Base-by-base conservation (phyloP, 2,329 filamentous ascomycete species). In the Epichloe scottii region DNA sequence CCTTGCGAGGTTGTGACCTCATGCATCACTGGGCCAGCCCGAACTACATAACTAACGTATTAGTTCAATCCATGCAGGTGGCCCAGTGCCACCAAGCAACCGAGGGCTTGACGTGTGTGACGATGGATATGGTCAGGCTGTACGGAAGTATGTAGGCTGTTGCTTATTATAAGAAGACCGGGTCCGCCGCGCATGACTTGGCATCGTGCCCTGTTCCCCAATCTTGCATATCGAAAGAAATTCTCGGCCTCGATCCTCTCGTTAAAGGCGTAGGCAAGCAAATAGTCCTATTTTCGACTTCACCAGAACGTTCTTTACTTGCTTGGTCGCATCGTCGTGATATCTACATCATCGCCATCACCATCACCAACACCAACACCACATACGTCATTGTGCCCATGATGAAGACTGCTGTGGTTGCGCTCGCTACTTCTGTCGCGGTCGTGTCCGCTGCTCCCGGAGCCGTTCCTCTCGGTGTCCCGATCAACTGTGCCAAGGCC, bases 381-480 rank as follows among this genome's bases (percentile, higher is more conserved):
- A 46, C 21, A 12, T 35, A 6, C 10, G 23, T 35, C 46, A 48
- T 14, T 15, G 15, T 35, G 26, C 34, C 45, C 50, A 49, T 60
- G 50, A 71, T 71, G 70, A 69, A 67, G 61, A 59, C 62, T 48
- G 41, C 46, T 21, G 55, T 63, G 26, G 49, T 62, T 43, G 34
- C 71, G 55, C 43, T 67, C 47, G 43, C 64, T 52, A 55, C 58
- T 51, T 60, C 65, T 48, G 65, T 68, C 48, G 64, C 68, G 39
- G 68, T 69, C 42, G 63, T 62, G 51, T 51, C 66, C 46, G 67
- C 66, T 51, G 48, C 65, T 43, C 66, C 66, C 57, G 73, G 71
- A 48, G 69, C 74, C 57, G 59, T 57, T 54, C 53, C 53, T 11
- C 38, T 55, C 33, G 51, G 56, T 34, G 52, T 46, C 50, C 59